phyloP scores from a whole-genome alignment of 345 rosid genomes.

The Brassica carinata region DNA sequence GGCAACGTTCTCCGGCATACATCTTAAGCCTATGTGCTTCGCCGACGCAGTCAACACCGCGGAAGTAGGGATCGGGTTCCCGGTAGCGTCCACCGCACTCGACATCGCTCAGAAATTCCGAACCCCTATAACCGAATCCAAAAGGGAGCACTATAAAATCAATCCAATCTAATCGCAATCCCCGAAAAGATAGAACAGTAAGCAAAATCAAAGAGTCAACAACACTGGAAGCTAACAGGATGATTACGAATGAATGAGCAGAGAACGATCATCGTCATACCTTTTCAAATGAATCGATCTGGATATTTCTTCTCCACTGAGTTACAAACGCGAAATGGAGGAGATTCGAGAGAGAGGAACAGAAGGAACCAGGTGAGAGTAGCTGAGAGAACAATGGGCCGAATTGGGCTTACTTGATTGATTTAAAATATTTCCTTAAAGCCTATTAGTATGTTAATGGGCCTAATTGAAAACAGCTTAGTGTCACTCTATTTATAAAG shows the following conservation, averaged over 20 bases:
- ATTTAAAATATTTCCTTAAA: too few relatives aligned
- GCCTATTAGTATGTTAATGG: neutral
- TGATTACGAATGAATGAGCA: neutral
- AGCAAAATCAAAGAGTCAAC: neutral
- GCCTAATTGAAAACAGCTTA: neutral
- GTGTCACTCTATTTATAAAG: neutral
- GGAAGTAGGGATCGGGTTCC: conserved; percentile 92
- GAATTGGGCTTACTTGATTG: neutral
- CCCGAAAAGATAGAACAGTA: neutral
- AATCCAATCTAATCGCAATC: conserved; percentile 22
- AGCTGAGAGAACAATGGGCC: conserved; percentile 28
- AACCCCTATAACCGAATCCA: conserved; percentile 17
- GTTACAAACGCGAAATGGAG: neutral
- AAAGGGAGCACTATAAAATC: neutral
- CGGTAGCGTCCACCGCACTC: conserved; percentile 67
- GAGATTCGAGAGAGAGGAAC: neutral
- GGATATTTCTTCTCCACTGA: conserved; percentile 38
- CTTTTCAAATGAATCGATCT: conserved; percentile 33
- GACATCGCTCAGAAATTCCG: conserved; percentile 52
- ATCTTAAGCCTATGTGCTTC: conserved; percentile 72
- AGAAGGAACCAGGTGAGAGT: conserved; percentile 25
- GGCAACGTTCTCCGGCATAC: conserved; percentile 74
- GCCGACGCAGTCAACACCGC: conserved; percentile 87
- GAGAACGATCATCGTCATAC: conserved; percentile 19
- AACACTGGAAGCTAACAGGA: neutral